Conservation (phyloP, 768 basidiomycete species). For the Suillus subaureus region DNA sequence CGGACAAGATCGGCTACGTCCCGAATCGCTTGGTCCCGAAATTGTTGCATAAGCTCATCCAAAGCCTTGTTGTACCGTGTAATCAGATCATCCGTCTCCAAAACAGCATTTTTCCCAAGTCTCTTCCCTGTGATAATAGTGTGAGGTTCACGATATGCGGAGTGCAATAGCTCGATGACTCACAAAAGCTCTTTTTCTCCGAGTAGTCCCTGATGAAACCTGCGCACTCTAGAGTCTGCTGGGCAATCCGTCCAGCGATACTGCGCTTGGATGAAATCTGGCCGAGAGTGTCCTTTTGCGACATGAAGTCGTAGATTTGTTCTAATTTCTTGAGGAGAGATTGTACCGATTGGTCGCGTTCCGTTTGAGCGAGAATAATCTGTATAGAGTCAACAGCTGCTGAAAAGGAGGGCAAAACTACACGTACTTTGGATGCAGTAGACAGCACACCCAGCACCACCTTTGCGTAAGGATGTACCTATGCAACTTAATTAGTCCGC, state of each 20-base stretch:
- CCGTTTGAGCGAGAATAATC: slow-evolving; percentile 9
- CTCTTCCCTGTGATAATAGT: not conserved
- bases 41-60: slow-evolving; percentile 1
- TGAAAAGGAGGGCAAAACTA: no score
- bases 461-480: slow-evolving; percentile 14
- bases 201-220: slow-evolving; percentile 32
- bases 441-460: slow-evolving; percentile 5
- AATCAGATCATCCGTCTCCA: not conserved
- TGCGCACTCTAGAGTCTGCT: slow-evolving; percentile 29
- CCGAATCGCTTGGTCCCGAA: not conserved
- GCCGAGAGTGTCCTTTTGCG: not conserved
- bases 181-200: slow-evolving; percentile 23
- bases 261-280: not conserved
- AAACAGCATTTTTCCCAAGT: not conserved
- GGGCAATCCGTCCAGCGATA: slow-evolving; percentile 7
- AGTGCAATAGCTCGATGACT: not conserved
- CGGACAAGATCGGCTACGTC: not conserved
- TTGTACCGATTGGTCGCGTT: slow-evolving; percentile 3
- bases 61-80: not conserved
- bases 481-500: not conserved
- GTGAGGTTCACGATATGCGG: not conserved
- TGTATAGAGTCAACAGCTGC: not conserved
- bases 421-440: slow-evolving; percentile 1
- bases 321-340: slow-evolving; percentile 1
- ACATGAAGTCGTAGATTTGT: not conserved